phyloP scores from a whole-genome alignment of 2,329 filamentous ascomycete genomes.

The Trichoderma sp. region DNA sequence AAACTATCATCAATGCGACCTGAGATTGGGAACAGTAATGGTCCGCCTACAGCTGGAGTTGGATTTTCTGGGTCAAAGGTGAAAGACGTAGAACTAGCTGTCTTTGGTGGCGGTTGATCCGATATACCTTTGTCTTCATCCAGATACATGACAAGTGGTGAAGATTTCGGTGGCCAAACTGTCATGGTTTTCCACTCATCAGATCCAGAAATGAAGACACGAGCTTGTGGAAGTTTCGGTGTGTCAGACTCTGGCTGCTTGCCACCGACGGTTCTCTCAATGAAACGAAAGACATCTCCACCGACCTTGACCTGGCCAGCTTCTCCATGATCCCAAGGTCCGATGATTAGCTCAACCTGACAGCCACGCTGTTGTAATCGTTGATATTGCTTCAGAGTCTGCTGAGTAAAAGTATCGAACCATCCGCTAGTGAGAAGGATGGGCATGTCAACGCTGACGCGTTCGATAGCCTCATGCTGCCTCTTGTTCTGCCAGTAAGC shows the following conservation, averaged over 20 bases:
- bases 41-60: neutral
- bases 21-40: neutral
- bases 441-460: neutral
- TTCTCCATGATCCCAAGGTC: neutral
- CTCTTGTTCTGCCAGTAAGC: neutral
- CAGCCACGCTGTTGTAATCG: neutral
- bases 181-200: neutral
- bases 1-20: neutral
- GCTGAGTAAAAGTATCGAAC: neutral
- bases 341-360: neutral
- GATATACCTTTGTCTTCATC: neutral
- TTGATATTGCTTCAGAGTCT: neutral
- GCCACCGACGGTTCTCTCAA: neutral
- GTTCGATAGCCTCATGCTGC: neutral
- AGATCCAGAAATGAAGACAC: neutral
- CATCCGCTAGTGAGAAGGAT: neutral
- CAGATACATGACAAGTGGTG: neutral
- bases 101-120: neutral
- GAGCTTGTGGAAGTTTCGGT: neutral
- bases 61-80: neutral
- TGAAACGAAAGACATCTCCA: neutral
- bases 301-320: neutral
- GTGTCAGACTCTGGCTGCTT: neutral
- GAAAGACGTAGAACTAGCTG: neutral
- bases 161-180: neutral